Conservation (phyloP, 1,284 basidiomycete genomes). For the Prillingera fragicola region DNA sequence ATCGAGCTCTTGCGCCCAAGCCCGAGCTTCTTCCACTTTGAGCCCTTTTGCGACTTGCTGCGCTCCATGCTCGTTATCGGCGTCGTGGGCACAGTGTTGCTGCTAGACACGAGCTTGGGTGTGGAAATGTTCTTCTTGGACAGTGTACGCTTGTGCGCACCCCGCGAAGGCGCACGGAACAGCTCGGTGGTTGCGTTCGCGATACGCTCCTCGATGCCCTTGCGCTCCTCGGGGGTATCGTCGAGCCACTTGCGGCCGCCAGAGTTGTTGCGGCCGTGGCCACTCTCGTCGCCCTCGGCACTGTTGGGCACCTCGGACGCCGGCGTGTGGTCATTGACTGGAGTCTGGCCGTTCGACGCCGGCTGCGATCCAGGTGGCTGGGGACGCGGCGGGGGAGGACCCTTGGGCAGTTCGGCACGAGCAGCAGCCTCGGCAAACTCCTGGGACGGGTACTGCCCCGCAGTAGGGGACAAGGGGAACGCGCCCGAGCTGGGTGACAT, state of each 20-base stretch:
- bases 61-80: constrained; percentile 16
- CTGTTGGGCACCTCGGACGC: constrained; percentile 1
- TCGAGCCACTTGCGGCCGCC: constrained; percentile 13
- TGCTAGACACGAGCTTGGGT: constrained; percentile 37
- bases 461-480: too few species aligned
- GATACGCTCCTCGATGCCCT: constrained; percentile 44
- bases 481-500: too few species aligned
- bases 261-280: constrained; percentile 3
- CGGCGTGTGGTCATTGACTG: not conserved
- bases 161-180: constrained; percentile 34
- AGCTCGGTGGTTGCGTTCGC: constrained; percentile 41
- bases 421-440: too few species aligned
- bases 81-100: constrained; percentile 24
- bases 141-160: constrained; percentile 13
- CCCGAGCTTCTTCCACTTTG: constrained; percentile 39
- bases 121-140: constrained; percentile 30
- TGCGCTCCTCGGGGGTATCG: constrained; percentile 32
- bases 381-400: constrained; percentile 12
- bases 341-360: not conserved
- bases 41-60: not conserved
- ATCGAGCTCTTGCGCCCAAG: constrained; percentile 29
- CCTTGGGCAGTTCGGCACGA: constrained; percentile 11
- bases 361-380: constrained; percentile 2
- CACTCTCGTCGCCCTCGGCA: not conserved
- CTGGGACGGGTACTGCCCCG: too few species aligned